These are phyloP conservation scores for Crithidia acanthocephali DNA, from an alignment of 208 protist genomes.

Conservation along the genomic window DNA sequence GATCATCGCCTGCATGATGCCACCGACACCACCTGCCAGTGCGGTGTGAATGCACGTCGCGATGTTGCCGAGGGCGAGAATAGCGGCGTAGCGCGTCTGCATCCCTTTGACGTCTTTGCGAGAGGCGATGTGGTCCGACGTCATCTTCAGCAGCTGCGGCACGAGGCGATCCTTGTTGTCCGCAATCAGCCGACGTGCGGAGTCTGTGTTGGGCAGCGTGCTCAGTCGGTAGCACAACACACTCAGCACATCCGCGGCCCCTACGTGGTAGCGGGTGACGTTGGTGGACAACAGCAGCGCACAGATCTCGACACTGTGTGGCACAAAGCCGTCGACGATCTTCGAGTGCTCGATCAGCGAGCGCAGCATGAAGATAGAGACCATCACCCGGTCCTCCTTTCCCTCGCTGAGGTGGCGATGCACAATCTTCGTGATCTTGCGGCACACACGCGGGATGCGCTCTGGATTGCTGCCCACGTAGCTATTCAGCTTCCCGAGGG, in stretches of 20 bases:
- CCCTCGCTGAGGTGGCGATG: conserved; percentile 35
- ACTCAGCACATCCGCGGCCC: conserved; percentile 66
- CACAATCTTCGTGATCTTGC: conserved; percentile 78
- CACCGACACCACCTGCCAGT: conserved; percentile 40
- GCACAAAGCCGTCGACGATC: conserved; percentile 72
- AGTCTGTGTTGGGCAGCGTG: conserved; percentile 47
- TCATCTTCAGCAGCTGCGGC: conserved; percentile 71
- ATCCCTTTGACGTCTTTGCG: conserved; percentile 31
- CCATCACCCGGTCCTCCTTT: conserved; percentile 61
- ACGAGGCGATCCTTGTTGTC: conserved; percentile 66
- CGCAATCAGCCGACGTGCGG: conserved; percentile 60
- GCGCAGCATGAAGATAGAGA: conserved; percentile 66
- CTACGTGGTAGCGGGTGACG: conserved; percentile 55
- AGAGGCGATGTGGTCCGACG: conserved; percentile 29
- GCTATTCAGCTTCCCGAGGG: conserved; percentile 66
- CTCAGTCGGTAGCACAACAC: conserved; percentile 64
- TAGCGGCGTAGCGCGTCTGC: conserved; percentile 60
- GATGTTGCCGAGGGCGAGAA: conserved; percentile 62
- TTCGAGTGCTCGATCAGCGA: conserved; percentile 60
- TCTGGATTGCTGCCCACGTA: conserved; percentile 84
- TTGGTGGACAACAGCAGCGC: conserved; percentile 45
- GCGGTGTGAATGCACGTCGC: conserved; percentile 54
- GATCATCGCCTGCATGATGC: conserved; percentile 54
- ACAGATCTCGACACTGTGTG: conserved; percentile 69
- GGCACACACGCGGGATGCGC: conserved; percentile 83